A percentile compares a stretch with the other conserved stretches of the same genome.
Evolutionary conservation across 805 yeast genomes (phyloP).

Genomic region (Candida verbasci): DNA sequence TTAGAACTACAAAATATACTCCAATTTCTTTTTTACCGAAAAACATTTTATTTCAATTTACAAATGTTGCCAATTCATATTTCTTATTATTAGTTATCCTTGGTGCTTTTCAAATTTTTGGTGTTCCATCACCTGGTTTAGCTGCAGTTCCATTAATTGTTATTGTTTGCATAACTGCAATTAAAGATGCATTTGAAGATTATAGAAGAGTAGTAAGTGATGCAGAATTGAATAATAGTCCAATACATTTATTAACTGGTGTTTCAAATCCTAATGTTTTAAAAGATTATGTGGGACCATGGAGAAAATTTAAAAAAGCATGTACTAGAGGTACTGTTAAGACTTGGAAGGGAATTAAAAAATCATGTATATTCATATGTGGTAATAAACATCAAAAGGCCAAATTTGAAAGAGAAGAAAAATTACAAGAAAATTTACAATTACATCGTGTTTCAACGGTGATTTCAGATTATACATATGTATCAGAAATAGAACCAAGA

Average conservation of each 20-base stretch:
- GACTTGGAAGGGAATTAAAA: slow-evolving; percentile 18
- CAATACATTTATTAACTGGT: slow-evolving; percentile 53
- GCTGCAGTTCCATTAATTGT: slow-evolving; percentile 81
- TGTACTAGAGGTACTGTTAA: slow-evolving; percentile 29
- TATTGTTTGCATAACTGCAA: slow-evolving; percentile 68
- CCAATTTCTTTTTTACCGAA: slow-evolving; percentile 55
- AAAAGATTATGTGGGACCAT: slow-evolving; percentile 48
- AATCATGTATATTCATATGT: slow-evolving; percentile 19
- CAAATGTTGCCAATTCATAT: slow-evolving; percentile 57
- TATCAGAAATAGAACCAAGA: slow-evolving; percentile 7
- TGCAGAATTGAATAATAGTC: slow-evolving; percentile 62
- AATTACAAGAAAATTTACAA: slow-evolving; percentile 20
- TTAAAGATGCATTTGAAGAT: slow-evolving; percentile 77
- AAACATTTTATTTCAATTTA: slow-evolving; percentile 50
- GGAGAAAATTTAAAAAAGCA: slow-evolving; percentile 68
- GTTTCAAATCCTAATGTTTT: slow-evolving; percentile 55
- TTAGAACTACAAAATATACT: slow-evolving; percentile 61
- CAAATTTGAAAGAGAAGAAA: slow-evolving; percentile 22
- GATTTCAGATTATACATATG: slow-evolving; percentile 25
- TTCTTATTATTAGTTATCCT: slow-evolving; percentile 51
- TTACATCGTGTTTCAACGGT: slow-evolving; percentile 36
- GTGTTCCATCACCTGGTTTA: slow-evolving; percentile 67
- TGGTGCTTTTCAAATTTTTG: slow-evolving; percentile 64
- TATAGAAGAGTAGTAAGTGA: slow-evolving; percentile 62
- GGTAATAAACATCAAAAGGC: slow-evolving; percentile 21